Evolutionary conservation across 2,329 filamentous ascomycete species (phyloP).

Genomic region (Hypoxylon sp.): DNA sequence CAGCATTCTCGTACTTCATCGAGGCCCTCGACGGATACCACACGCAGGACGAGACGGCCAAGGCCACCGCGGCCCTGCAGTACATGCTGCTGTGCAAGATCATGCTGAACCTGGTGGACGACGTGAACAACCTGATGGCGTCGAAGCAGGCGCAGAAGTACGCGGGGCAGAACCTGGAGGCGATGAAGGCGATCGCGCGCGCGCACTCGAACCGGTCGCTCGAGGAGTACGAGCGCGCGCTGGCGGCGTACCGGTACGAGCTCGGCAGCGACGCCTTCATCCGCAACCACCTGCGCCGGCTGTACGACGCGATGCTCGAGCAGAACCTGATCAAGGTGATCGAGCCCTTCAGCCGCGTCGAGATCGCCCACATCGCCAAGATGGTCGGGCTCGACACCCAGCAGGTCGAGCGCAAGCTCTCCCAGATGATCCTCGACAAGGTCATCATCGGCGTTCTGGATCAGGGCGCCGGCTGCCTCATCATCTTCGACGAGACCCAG

Average conservation of each 20-base stretch:
- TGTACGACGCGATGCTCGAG: conserved; percentile 99
- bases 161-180: conserved; percentile 92
- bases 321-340: conserved; percentile 99
- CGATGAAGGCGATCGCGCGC: conserved; percentile 98
- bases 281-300: conserved; percentile 90
- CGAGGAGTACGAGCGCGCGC: conserved; percentile 94
- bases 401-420: conserved; percentile 97
- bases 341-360: conserved; percentile 96
- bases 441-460: conserved; percentile 97
- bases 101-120: conserved; percentile 97
- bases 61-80: conserved; percentile 96
- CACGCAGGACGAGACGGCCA: conserved; percentile 83
- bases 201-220: conserved; percentile 95
- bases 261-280: conserved; percentile 95
- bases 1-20: conserved; percentile 98
- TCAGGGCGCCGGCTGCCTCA: conserved; percentile 96
- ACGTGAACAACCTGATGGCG: conserved; percentile 92
- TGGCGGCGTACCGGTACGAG: conserved; percentile 90
- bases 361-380: conserved; percentile 95
- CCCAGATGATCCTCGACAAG: conserved; percentile 99
- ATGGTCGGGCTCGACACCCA: conserved; percentile 96
- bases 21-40: conserved; percentile 98
- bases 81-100: conserved; percentile 99
- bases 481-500: conserved; percentile 95
- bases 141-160: conserved; percentile 98